phyloP scores from a whole-genome alignment of 2,329 filamentous ascomycete genomes.

The Leptographium lundbergii region DNA sequence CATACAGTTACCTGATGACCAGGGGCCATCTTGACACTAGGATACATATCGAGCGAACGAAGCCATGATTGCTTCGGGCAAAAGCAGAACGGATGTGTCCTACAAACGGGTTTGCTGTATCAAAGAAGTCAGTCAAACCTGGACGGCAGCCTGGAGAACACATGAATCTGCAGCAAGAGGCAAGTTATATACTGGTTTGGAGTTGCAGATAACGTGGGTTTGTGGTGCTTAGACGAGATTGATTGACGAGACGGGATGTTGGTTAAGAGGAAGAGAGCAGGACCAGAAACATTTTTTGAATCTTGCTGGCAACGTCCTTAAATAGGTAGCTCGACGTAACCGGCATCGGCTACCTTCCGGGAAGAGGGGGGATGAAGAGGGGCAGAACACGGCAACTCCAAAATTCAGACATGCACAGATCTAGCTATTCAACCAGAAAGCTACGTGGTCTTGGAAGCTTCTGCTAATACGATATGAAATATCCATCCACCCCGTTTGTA shows the following conservation, averaged over 20 bases:
- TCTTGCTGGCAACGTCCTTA: not conserved
- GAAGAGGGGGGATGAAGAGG: not conserved
- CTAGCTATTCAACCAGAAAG: not conserved
- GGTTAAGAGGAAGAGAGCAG: not conserved
- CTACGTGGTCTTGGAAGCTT: not conserved
- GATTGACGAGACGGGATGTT: not conserved
- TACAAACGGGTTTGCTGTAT: not conserved
- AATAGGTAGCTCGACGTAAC: not conserved
- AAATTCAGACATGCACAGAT: not conserved
- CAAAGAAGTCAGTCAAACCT: not conserved
- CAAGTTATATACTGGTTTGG: not conserved
- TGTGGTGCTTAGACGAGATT: not conserved
- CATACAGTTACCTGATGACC: slow-evolving; percentile 12
- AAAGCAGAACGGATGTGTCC: not conserved
- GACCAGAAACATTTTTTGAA: not conserved
- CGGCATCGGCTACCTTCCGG: not conserved
- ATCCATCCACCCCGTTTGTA: not conserved
- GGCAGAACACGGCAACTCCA: not conserved
- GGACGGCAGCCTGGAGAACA: not conserved
- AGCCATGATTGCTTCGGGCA: slow-evolving; percentile 2
- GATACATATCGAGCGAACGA: slow-evolving; percentile 4
- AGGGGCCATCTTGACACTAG: slow-evolving; percentile 10
- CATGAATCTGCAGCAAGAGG: not conserved
- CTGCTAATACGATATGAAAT: not conserved
- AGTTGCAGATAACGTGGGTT: not conserved